Evolutionary conservation across 495 filamentous ascomycete species (phyloP).

Genomic region (Oleoguttula mirabilis): DNA sequence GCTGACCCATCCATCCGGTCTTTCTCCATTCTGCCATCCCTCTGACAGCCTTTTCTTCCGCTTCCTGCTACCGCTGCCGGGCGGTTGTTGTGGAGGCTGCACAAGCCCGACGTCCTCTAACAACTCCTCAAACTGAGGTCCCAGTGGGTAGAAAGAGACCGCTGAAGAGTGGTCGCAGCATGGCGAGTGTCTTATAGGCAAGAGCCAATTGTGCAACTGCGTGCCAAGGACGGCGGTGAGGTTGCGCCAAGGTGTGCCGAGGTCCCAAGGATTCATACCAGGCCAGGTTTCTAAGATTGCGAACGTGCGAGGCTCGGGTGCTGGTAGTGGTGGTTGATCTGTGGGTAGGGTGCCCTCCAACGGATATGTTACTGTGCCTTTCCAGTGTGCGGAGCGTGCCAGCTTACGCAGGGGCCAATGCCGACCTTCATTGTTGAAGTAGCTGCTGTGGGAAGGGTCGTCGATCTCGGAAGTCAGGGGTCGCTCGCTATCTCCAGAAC

Average conservation of each 20-base stretch:
- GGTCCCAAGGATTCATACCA: conserved; percentile 23
- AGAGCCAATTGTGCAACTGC: conserved; percentile 17
- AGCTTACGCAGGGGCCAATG: conserved; percentile 2
- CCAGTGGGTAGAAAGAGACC: conserved; percentile 13
- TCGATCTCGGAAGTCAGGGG: conserved; percentile 19
- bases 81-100: background rate
- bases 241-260: conserved; percentile 16
- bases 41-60: conserved; percentile 8
- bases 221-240: conserved; percentile 17
- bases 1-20: conserved; percentile 14
- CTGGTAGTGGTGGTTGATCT: conserved; percentile 10
- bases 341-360: background rate
- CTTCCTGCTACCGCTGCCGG: background rate
- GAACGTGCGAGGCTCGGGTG: conserved; percentile 19
- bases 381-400: conserved; percentile 11
- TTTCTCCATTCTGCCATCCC: conserved; percentile 20
- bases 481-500: conserved; percentile 3
- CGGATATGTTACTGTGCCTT: conserved; percentile 19
- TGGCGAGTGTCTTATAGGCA: conserved; percentile 20
- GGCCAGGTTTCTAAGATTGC: conserved; percentile 21
- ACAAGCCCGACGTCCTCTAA: conserved; percentile 14
- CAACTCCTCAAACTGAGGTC: conserved; percentile 17
- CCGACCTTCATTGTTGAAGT: conserved; percentile 7
- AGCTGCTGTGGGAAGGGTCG: conserved; percentile 17
- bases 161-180: conserved; percentile 18